These are phyloP conservation scores for Aspergillus asperescens DNA, from an alignment of 495 filamentous ascomycete genomes.

Conservation along the genomic window DNA sequence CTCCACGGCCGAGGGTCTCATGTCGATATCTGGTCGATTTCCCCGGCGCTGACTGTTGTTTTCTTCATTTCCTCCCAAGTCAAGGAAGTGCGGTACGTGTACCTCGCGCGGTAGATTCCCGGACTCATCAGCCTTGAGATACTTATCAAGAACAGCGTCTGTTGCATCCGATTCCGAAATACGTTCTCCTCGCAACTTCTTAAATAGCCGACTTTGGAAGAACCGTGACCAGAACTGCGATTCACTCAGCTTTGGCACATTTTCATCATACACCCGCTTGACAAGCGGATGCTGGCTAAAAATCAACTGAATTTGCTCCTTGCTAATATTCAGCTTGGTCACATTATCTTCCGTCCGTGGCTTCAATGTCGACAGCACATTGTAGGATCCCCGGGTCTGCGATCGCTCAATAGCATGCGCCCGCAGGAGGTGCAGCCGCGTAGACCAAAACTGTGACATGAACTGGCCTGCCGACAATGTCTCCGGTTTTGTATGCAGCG, in stretches of 20 bases:
- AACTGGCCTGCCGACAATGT: conserved; percentile 72
- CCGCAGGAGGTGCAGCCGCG: conserved; percentile 73
- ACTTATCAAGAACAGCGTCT: conserved; percentile 77
- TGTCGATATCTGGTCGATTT: conserved; percentile 80
- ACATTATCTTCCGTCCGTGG: conserved; percentile 70
- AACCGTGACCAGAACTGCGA: conserved; percentile 87
- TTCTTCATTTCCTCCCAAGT: conserved; percentile 89
- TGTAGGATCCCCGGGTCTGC: conserved; percentile 82
- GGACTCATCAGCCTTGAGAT: conserved; percentile 62
- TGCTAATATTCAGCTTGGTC: conserved; percentile 74
- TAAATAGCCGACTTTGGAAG: conserved; percentile 82
- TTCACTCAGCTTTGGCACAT: conserved; percentile 76
- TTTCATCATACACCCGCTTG: conserved; percentile 85
- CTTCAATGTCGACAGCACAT: conserved; percentile 87
- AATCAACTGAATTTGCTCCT: conserved; percentile 89
- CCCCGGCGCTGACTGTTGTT: conserved; percentile 73
- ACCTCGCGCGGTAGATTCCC: conserved; percentile 47
- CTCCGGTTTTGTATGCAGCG: conserved; percentile 70
- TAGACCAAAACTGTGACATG: conserved; percentile 88
- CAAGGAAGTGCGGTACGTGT: conserved; percentile 80
- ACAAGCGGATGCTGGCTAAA: conserved; percentile 91
- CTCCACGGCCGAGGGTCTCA: conserved; percentile 64
- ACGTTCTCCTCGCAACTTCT: conserved; percentile 85
- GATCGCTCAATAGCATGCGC: conserved; percentile 83
- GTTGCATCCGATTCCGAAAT: conserved; percentile 66